Evolutionary conservation across 192 early-diverging fungal genomes (phyloP).

Genomic region (Neocallimastix lanati): DNA sequence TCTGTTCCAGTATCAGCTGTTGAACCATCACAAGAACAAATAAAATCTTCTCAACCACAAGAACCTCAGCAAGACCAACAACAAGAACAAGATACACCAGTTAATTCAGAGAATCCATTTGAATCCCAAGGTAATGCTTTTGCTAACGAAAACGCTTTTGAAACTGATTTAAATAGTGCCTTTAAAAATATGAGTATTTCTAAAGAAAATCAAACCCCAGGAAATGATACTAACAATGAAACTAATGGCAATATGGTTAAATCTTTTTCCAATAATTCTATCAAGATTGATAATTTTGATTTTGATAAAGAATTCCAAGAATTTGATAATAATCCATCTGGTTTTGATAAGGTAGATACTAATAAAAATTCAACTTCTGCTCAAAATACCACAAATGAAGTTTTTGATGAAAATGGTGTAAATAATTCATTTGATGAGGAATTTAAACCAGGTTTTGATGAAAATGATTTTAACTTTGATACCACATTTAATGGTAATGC

Average conservation of each 20-base stretch:
- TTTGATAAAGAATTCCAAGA: neutral
- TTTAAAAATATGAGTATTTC: neutral
- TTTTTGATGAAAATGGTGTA: neutral
- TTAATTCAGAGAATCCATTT: neutral
- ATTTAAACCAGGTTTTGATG: neutral
- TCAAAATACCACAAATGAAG: neutral
- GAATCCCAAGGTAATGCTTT: neutral
- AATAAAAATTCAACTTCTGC: neutral
- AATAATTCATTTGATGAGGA: neutral
- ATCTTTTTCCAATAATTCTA: neutral
- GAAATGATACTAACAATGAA: neutral
- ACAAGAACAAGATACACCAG: neutral
- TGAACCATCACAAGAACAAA: neutral
- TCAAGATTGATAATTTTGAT: neutral
- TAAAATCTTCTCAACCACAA: neutral
- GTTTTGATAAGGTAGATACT: neutral
- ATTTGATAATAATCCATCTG: neutral
- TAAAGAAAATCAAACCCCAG: neutral
- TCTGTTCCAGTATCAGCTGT: neutral
- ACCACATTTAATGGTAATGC: neutral
- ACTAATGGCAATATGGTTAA: neutral
- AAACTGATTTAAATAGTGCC: neutral
- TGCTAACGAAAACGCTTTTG: neutral
- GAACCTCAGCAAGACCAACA: too few species aligned
- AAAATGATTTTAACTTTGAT: neutral